Conservation (phyloP, 2,329 filamentous ascomycete species). For the Microcyclospora pomicola region DNA sequence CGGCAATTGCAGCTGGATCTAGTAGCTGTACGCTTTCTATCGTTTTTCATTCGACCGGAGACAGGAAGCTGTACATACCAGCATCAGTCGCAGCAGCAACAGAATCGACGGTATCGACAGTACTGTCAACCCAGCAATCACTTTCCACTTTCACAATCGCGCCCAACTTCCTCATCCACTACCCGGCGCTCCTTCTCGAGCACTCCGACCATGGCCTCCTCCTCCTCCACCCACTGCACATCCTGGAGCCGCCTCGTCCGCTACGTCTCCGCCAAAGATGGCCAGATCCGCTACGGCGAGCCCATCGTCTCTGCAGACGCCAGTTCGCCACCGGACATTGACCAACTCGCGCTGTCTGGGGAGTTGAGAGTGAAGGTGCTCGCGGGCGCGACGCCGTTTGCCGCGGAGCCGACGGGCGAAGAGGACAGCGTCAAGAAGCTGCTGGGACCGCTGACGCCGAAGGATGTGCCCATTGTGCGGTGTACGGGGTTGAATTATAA, state of each 20-base stretch:
- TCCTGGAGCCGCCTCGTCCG: constrained; percentile 51
- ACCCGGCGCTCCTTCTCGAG: too few species aligned
- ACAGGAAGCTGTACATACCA: too few species aligned
- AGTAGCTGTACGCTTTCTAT: too few species aligned
- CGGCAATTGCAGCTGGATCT: too few species aligned
- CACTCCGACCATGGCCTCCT: too few species aligned
- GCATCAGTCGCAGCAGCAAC: too few species aligned
- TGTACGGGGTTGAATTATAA: constrained; percentile 49
- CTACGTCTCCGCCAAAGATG: constrained; percentile 54
- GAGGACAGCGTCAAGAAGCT: constrained; percentile 40
- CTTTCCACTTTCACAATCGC: too few species aligned
- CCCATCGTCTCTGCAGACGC: constrained; percentile 36
- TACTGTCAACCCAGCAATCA: too few species aligned
- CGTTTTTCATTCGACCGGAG: too few species aligned
- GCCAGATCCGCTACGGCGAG: constrained; percentile 58
- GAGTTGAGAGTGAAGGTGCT: constrained; percentile 40
- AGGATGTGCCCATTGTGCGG: constrained; percentile 42
- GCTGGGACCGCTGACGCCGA: constrained; percentile 37
- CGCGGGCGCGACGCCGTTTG: constrained; percentile 29
- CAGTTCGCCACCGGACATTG: constrained; percentile 17
- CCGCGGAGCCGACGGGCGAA: constrained; percentile 40
- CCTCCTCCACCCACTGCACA: not conserved
- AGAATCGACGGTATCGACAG: too few species aligned
- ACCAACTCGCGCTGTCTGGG: constrained; percentile 24
- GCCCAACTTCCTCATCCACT: too few species aligned